Conservation (phyloP, 495 filamentous ascomycete genomes). For the Penicillium waksmanii region DNA sequence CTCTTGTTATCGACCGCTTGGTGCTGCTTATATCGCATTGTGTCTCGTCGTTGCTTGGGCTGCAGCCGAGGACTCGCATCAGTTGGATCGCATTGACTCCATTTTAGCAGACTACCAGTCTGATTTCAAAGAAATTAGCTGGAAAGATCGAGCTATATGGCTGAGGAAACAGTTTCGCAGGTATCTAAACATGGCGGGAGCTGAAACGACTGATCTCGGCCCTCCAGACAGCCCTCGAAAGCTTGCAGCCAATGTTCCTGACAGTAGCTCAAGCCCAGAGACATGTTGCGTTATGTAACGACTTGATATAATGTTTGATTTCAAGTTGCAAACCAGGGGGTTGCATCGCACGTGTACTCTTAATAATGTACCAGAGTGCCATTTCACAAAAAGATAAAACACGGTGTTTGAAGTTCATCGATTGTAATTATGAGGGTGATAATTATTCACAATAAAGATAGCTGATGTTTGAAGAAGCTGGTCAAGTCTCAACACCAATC, state of each 20-base stretch:
- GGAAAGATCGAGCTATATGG: constrained; percentile 15
- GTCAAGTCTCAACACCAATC: background rate
- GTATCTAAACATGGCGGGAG: background rate
- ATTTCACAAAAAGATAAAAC: no score
- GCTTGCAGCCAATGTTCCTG: background rate
- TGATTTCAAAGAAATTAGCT: constrained; percentile 14
- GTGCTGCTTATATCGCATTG: constrained; percentile 16
- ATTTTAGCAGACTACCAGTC: constrained; percentile 15
- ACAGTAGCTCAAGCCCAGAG: constrained; percentile 1
- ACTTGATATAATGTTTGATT: no score
- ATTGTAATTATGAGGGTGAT: background rate
- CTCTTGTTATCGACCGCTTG: constrained; percentile 20
- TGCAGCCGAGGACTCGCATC: constrained; percentile 13
- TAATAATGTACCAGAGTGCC: no score
- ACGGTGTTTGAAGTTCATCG: no score
- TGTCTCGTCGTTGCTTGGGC: constrained; percentile 19
- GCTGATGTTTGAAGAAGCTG: background rate
- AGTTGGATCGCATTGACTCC: constrained; percentile 10
- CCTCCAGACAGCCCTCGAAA: background rate
- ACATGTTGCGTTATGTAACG: constrained; percentile 12
- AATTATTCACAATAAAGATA: constrained; percentile 1
- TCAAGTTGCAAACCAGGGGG: no score
- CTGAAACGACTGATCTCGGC: background rate
- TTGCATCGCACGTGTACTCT: no score
- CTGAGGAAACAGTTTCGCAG: constrained; percentile 8